A percentile compares a stretch with the other conserved stretches of the same genome.
phyloP scores from a whole-genome alignment of 1,284 basidiomycete genomes.

The Exobasidium cylindrosporum region DNA sequence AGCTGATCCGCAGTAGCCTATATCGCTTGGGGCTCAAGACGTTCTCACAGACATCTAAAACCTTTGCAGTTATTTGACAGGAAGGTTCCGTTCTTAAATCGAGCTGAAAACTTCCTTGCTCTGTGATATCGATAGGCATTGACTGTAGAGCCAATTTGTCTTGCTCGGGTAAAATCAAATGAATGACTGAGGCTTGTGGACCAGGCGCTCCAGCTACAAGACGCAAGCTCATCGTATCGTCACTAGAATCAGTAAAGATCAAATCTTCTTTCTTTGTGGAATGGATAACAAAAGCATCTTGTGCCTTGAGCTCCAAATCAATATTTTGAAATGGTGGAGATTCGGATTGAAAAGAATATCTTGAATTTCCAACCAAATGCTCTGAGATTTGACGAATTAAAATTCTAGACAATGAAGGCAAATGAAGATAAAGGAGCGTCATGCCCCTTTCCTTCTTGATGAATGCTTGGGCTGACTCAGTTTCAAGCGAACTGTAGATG shows the following conservation, averaged over 20 bases:
- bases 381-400: neutral
- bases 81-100: neutral
- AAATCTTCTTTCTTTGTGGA: conserved; percentile 20
- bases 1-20: neutral
- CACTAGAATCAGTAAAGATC: neutral
- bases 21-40: neutral
- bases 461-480: neutral
- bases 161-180: too few species aligned
- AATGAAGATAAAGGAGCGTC: neutral
- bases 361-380: neutral
- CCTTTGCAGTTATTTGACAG: neutral
- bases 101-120: neutral
- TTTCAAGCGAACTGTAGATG: neutral
- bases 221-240: neutral
- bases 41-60: neutral
- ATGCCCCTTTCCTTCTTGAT: neutral
- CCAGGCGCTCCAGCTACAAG: neutral
- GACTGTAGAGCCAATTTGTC: too few species aligned
- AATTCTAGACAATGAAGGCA: neutral
- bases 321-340: neutral
- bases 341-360: neutral
- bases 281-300: conserved; percentile 32
- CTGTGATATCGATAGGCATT: too few species aligned
- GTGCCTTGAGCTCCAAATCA: conserved; percentile 4
- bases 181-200: too few species aligned